Evolutionary conservation across 2,329 filamentous ascomycete species (phyloP), one percentile per base, ranked within the genome.

Genomic region (Clarireedia paspali): DNA sequence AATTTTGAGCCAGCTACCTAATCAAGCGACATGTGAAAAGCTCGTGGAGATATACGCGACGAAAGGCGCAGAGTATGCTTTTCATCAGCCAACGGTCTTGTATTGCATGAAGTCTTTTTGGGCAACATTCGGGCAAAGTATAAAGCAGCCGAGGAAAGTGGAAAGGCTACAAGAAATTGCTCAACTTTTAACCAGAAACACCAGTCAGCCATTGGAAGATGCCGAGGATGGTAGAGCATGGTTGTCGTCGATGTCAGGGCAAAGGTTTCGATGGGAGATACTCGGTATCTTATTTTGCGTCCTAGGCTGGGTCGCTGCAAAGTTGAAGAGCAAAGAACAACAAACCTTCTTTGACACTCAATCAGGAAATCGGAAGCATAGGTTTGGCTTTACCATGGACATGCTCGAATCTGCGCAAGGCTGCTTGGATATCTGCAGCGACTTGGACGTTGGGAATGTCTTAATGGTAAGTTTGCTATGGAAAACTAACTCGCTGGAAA

Each of bases 381-480:
- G 66, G 20, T 62, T 63, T 45, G 34, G 52, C 6, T 68, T 67
- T 55, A 59, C 61, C 0, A 48, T 63, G 1, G 65, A 67, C 57
- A 62, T 68, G 62, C 65, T 66, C 56, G 64, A 67, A 23, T 68
- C 67, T 39, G 60, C 68, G 2, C 62, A 67, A 40, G 63, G 69
- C 34, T 74, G 71, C 26, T 64, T 73, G 14, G 67, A 68, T 1
- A 49, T 74, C 30, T 68, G 26, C 55, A 72, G 61, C 52, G 71
- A 59, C 61, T 55, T 67, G 64, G 59, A 69, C 62, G 23, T 64
- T 50, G 66, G 68, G 0, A 76, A 75, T 20, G 68, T 70, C 4
- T 56, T 73, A 1, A 64, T 75, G 59, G 64, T 75, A 2, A 67
- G 69, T 27, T 63, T 76, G 0, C 64, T 68, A 15, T 63, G 66